A percentile compares a stretch with the other conserved stretches of the same genome.
These are phyloP conservation scores for Macroventuria anomochaeta DNA, from an alignment of 2,329 filamentous ascomycete species.

Conservation along the genomic window DNA sequence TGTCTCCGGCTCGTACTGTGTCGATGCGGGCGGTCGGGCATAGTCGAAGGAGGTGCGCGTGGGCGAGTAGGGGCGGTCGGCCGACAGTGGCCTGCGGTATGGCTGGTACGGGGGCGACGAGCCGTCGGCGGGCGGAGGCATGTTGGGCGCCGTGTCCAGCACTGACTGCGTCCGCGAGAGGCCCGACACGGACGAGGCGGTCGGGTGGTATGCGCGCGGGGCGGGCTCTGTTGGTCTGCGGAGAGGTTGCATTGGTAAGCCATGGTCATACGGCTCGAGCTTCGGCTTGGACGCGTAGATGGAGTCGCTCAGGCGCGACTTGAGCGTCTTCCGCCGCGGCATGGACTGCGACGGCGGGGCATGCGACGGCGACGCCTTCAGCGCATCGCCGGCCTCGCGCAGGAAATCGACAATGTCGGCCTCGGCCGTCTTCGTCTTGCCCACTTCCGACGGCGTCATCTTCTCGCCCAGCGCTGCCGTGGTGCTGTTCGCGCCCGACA, in stretches of 20 bases:
- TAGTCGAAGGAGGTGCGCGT: slow-evolving; percentile 66
- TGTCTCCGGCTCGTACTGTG: slow-evolving; percentile 78
- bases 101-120: slow-evolving; percentile 66
- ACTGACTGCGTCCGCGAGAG: slow-evolving; percentile 58
- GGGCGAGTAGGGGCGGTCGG: slow-evolving; percentile 63
- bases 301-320: slow-evolving; percentile 31
- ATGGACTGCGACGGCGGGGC: slow-evolving; percentile 12
- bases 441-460: slow-evolving; percentile 34
- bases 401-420: slow-evolving; percentile 54
- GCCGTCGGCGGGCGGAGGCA: slow-evolving; percentile 65
- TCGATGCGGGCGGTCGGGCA: slow-evolving; percentile 72
- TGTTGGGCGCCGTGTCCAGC: slow-evolving; percentile 57
- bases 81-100: slow-evolving; percentile 60
- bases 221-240: slow-evolving; percentile 46
- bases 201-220: slow-evolving; percentile 58
- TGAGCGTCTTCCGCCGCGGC: slow-evolving; percentile 35
- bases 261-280: slow-evolving; percentile 31
- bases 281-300: slow-evolving; percentile 27
- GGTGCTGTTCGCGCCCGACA: slow-evolving; percentile 43
- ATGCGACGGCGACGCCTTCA: slow-evolving; percentile 24
- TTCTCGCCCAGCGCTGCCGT: slow-evolving; percentile 41
- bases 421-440: slow-evolving; percentile 43
- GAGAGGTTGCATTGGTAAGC: slow-evolving; percentile 46
- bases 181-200: slow-evolving; percentile 51
- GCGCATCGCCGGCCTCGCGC: slow-evolving; percentile 49